These are phyloP conservation scores for Tillandsia leiboldiana DNA, from an alignment of 176 grass and related monocot genomes.

Conservation along the genomic window DNA sequence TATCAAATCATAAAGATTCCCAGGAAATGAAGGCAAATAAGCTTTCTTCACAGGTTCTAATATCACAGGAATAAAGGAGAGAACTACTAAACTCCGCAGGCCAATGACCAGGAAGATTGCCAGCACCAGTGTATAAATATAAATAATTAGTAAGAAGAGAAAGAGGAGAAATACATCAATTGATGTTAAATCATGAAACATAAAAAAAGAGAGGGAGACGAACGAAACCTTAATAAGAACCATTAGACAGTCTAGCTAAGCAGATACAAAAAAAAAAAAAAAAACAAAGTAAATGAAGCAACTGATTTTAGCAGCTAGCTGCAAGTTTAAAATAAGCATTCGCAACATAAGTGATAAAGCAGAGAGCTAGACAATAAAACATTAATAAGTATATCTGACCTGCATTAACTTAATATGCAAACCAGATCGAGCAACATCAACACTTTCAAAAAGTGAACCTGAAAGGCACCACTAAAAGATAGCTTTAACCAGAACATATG, in stretches of 20 bases:
- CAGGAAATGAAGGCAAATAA: neutral
- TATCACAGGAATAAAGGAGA: too few species aligned
- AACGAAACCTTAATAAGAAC: neutral
- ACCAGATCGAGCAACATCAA: slow-evolving; percentile 44
- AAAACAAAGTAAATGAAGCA: neutral
- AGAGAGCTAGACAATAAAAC: neutral
- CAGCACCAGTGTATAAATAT: too few species aligned
- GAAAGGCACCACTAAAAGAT: slow-evolving; percentile 1
- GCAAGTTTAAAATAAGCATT: neutral
- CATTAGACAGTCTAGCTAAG: neutral
- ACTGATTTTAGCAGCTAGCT: neutral
- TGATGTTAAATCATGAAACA: neutral
- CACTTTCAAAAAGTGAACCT: slow-evolving; percentile 74
- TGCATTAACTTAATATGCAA: slow-evolving; percentile 88
- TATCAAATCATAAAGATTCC: neutral
- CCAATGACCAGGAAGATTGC: too few species aligned
- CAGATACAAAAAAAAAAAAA: neutral
- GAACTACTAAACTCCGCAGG: too few species aligned
- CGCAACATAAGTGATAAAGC: neutral
- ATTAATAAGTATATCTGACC: slow-evolving; percentile 30
- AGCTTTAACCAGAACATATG: neutral
- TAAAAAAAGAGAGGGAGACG: neutral
- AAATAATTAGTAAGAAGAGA: neutral
- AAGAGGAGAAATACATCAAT: neutral
- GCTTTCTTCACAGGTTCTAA: neutral